Conservation (phyloP, 2,329 filamentous ascomycete genomes). For the Fusarium palustre region DNA sequence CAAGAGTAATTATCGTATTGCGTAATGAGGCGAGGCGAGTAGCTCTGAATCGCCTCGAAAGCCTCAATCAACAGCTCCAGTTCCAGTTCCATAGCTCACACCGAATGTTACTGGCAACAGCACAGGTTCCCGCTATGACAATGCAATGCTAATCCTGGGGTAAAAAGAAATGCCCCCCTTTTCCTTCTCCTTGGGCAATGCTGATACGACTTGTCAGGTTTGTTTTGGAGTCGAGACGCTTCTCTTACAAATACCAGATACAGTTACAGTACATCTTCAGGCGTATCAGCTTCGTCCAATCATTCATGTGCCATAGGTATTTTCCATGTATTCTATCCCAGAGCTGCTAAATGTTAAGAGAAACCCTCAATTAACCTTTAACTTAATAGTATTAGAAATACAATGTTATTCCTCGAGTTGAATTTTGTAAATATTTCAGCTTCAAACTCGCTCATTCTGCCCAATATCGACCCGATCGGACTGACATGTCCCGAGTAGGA, state of each 20-base stretch:
- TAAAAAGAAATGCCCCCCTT: conserved; percentile 23
- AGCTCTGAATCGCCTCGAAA: conserved; percentile 9
- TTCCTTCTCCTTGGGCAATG: background rate
- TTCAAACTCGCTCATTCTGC: conserved; percentile 2
- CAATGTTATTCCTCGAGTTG: background rate
- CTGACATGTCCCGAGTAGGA: conserved; percentile 13
- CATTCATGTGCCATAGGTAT: background rate
- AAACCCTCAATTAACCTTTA: background rate
- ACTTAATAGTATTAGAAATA: background rate
- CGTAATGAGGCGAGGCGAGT: conserved; percentile 4
- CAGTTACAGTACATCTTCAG: background rate
- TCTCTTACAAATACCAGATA: conserved; percentile 23
- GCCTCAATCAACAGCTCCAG: background rate
- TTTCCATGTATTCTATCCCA: background rate
- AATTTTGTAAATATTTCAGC: too few species aligned
- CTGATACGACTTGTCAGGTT: conserved; percentile 41
- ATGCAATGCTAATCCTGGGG: conserved; percentile 41
- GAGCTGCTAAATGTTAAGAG: background rate
- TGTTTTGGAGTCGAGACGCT: conserved; percentile 38
- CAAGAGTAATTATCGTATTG: conserved; percentile 1
- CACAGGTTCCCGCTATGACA: background rate
- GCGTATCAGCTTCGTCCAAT: conserved; percentile 4
- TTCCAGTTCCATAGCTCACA: conserved; percentile 11
- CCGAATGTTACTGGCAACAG: conserved; percentile 27
- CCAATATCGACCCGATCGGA: conserved; percentile 38